Evolutionary conservation across 2,329 filamentous ascomycete genomes (phyloP).

Genomic region (Apiospora hydei): DNA sequence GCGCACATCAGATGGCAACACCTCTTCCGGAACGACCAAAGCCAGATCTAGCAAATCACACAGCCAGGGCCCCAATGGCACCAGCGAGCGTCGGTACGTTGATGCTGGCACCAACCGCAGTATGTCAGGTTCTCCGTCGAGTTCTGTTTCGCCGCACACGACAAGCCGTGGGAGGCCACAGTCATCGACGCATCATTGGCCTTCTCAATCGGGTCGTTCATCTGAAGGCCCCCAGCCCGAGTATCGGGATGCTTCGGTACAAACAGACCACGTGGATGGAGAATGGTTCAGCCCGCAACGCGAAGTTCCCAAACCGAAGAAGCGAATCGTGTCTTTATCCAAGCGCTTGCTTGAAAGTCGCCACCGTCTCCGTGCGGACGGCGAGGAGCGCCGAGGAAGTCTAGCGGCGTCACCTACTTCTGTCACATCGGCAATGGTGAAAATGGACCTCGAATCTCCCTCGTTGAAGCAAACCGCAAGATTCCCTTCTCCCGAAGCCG

Average conservation of each 20-base stretch:
- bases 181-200: slow-evolving; percentile 20
- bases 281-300: slow-evolving; percentile 57
- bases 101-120: slow-evolving; percentile 62
- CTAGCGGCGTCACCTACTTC: slow-evolving; percentile 38
- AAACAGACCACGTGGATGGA: slow-evolving; percentile 62
- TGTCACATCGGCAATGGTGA: slow-evolving; percentile 41
- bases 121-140: slow-evolving; percentile 60
- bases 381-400: slow-evolving; percentile 45
- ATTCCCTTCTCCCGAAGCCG: slow-evolving; percentile 27
- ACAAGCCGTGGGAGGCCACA: slow-evolving; percentile 34
- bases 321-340: slow-evolving; percentile 60
- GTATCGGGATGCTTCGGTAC: slow-evolving; percentile 60
- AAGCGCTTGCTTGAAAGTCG: slow-evolving; percentile 60
- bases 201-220: slow-evolving; percentile 45
- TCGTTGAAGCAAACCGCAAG: slow-evolving; percentile 40
- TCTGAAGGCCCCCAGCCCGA: slow-evolving; percentile 49
- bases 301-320: slow-evolving; percentile 49
- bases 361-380: slow-evolving; percentile 50
- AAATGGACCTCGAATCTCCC: slow-evolving; percentile 51
- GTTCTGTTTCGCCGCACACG: slow-evolving; percentile 48
- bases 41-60: slow-evolving; percentile 43
- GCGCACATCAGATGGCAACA: slow-evolving; percentile 62
- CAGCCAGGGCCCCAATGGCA: slow-evolving; percentile 35
- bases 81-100: slow-evolving; percentile 52
- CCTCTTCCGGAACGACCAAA: slow-evolving; percentile 43